phyloP scores from a whole-genome alignment of 805 yeast genomes.

The Ogataea nitratoaversa region DNA sequence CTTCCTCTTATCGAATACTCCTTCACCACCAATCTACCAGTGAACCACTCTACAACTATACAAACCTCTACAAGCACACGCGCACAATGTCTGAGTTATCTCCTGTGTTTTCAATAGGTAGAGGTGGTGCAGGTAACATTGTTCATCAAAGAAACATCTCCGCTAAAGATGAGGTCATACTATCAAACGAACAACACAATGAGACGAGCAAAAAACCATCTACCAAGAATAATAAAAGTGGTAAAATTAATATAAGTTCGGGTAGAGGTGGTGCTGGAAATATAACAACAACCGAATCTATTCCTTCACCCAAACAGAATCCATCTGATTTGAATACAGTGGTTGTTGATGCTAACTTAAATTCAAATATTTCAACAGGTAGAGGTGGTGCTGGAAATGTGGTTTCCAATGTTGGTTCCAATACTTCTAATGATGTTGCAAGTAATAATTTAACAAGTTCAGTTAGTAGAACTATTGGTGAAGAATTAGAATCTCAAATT shows the following conservation, averaged over 20 bases:
- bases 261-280: conserved; percentile 60
- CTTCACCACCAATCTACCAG: too few relatives aligned
- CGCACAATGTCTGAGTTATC: conserved; percentile 13
- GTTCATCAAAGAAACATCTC: conserved; percentile 12
- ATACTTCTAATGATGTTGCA: background rate
- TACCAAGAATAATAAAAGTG: conserved; percentile 28
- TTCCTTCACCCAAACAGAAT: conserved; percentile 42
- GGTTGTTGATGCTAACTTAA: conserved; percentile 12
- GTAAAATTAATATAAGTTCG: conserved; percentile 40
- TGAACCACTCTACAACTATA: too few relatives aligned
- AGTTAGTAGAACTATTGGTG: conserved; percentile 26
- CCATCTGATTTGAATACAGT: conserved; percentile 33
- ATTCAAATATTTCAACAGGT: conserved; percentile 46
- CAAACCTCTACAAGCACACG: too few relatives aligned
- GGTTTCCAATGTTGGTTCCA: conserved; percentile 16
- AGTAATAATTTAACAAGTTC: background rate
- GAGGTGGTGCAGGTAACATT: conserved; percentile 36
- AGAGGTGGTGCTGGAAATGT: conserved; percentile 58
- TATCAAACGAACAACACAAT: conserved; percentile 3
- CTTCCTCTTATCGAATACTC: too few relatives aligned
- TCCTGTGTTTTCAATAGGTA: conserved; percentile 30
- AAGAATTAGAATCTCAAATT: conserved; percentile 42
- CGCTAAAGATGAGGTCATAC: conserved; percentile 20
- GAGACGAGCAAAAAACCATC: conserved; percentile 8
- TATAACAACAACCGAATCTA: conserved; percentile 35